Conservation (phyloP, 2,329 filamentous ascomycete species). For the Waltergamsia citrina region DNA sequence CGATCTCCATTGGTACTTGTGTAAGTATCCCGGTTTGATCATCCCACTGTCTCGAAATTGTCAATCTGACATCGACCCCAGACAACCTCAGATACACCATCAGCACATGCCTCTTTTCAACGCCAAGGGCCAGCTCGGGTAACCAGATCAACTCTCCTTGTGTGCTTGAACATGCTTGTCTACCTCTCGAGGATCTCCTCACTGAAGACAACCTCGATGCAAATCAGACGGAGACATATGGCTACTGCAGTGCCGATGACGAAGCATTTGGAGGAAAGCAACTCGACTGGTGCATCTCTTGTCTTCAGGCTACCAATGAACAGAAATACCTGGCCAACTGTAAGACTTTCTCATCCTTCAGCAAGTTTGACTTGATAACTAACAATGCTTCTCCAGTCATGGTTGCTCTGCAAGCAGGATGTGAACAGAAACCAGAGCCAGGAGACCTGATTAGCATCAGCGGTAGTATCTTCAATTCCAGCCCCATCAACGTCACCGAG, state of each 20-base stretch:
- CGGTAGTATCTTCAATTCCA: conserved; percentile 28
- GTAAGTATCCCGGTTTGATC: conserved; percentile 20
- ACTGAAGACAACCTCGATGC: conserved; percentile 18
- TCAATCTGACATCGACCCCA: no score
- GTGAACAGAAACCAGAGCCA: conserved; percentile 29
- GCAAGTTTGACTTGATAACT: conserved; percentile 6
- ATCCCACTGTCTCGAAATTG: no score
- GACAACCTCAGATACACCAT: conserved; percentile 41
- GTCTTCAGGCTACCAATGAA: conserved; percentile 27
- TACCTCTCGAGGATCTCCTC: conserved; percentile 26
- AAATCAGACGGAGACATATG: conserved; percentile 15
- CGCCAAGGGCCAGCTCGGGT: conserved; percentile 15
- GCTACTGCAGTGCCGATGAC: conserved; percentile 32
- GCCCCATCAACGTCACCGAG: conserved; percentile 29
- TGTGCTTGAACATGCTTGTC: conserved; percentile 29
- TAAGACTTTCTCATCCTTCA: conserved; percentile 17
- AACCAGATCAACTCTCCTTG: conserved; percentile 27
- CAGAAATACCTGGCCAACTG: conserved; percentile 39
- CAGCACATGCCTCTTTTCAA: conserved; percentile 33
- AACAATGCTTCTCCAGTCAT: conserved; percentile 26
- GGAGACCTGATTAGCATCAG: conserved; percentile 29
- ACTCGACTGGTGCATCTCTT: conserved; percentile 27
- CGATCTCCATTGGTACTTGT: conserved; percentile 36
- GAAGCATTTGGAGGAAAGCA: conserved; percentile 19
- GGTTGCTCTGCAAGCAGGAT: conserved; percentile 35